Conservation (phyloP, 139 green algal genomes). For the Marvania coccoides region DNA sequence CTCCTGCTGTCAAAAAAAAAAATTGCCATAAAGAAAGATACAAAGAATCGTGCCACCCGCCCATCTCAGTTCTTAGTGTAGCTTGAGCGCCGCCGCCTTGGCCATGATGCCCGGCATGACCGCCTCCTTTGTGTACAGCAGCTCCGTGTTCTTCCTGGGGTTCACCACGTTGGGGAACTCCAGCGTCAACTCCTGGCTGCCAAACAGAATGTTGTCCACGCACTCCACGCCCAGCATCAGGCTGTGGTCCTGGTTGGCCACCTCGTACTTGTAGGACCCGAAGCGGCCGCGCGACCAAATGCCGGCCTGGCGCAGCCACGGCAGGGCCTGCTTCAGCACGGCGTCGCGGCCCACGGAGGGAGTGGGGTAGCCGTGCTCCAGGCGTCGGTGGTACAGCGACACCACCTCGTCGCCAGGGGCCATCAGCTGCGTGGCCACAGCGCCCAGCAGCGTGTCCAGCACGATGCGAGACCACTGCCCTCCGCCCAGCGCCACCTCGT, state of each 20-base stretch:
- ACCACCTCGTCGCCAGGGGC: constrained; percentile 59
- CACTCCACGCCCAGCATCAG: constrained; percentile 87
- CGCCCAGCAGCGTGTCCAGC: constrained; percentile 62
- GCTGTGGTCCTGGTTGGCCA: constrained; percentile 85
- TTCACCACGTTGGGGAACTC: constrained; percentile 81
- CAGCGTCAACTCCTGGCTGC: constrained; percentile 77
- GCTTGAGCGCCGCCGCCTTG: not conserved
- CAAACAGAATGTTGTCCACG: constrained; percentile 81
- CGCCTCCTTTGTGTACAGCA: constrained; percentile 38
- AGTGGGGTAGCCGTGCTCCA: constrained; percentile 87
- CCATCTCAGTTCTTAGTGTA: too few relatives aligned
- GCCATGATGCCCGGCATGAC: not conserved
- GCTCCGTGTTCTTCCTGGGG: constrained; percentile 61
- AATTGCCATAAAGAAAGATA: too few relatives aligned
- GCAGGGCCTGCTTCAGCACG: constrained; percentile 75
- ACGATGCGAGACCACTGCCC: constrained; percentile 59
- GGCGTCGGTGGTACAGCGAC: constrained; percentile 71
- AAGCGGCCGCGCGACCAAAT: constrained; percentile 85
- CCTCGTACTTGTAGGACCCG: constrained; percentile 89
- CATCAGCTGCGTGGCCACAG: constrained; percentile 70
- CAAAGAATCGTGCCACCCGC: too few relatives aligned
- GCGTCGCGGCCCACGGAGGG: constrained; percentile 66
- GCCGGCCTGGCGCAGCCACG: constrained; percentile 64
- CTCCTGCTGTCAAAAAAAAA: too few relatives aligned
- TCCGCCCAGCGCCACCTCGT: constrained; percentile 43